Conservation (phyloP, 2,329 filamentous ascomycete species). For the Colletotrichum lini region DNA sequence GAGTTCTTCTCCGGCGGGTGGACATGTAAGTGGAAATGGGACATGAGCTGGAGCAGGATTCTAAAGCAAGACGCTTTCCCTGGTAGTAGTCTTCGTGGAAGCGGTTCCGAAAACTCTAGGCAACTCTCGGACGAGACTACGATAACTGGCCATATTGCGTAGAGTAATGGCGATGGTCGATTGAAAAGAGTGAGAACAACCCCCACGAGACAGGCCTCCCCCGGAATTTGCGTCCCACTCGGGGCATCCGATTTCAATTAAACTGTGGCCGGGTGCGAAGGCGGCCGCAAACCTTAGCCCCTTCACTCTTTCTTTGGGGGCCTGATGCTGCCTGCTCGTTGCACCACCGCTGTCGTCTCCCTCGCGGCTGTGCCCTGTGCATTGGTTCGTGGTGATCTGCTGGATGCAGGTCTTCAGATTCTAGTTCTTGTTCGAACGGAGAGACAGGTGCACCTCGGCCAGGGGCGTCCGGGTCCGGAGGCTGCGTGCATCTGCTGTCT, state of each 20-base stretch:
- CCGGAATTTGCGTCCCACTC: slow-evolving; percentile 17
- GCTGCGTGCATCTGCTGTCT: background rate
- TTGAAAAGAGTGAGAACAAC: background rate
- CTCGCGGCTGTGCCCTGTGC: background rate
- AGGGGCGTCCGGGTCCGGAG: background rate
- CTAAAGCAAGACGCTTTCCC: background rate
- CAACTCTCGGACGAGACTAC: background rate
- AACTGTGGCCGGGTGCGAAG: slow-evolving; percentile 1
- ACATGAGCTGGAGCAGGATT: too few relatives aligned
- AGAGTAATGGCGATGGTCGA: background rate
- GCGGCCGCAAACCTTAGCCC: background rate
- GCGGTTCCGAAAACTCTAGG: background rate
- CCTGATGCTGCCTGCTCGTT: too few relatives aligned
- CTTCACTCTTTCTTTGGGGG: background rate
- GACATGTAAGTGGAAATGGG: background rate
- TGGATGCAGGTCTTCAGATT: slow-evolving; percentile 5
- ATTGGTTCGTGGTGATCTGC: background rate
- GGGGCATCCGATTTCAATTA: slow-evolving; percentile 21
- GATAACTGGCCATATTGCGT: background rate
- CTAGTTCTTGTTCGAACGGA: background rate
- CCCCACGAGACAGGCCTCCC: slow-evolving; percentile 9
- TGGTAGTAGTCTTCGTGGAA: too few relatives aligned
- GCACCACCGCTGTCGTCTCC: background rate
- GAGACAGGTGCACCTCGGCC: background rate
- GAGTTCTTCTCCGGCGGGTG: background rate